phyloP scores from a whole-genome alignment of 495 filamentous ascomycete genomes.

The Penicillium paradoxum region DNA sequence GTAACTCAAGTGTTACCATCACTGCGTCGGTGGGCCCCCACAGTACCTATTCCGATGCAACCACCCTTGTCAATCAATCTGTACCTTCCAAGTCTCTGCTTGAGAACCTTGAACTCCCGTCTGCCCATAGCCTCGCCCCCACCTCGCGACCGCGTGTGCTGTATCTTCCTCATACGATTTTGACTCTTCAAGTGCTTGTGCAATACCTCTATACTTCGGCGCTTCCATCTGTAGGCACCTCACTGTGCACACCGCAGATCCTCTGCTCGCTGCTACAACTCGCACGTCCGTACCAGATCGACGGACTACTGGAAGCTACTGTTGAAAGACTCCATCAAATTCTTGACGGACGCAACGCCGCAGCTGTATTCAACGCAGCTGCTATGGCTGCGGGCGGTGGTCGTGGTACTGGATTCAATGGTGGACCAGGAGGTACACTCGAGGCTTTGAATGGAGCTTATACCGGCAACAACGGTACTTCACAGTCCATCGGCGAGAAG shows the following conservation, averaged over 20 bases:
- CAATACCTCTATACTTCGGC: conserved; percentile 91
- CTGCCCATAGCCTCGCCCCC: conserved; percentile 56
- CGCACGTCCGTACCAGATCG: conserved; percentile 85
- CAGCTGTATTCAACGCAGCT: conserved; percentile 95
- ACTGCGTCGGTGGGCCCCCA: conserved; percentile 61
- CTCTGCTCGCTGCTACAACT: conserved; percentile 93
- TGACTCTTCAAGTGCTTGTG: conserved; percentile 80
- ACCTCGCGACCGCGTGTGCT: conserved; percentile 74
- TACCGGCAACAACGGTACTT: conserved; percentile 17
- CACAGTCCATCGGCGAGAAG: conserved; percentile 15
- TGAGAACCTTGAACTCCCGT: conserved; percentile 41
- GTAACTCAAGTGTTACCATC: conserved; percentile 81
- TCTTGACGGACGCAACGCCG: conserved; percentile 88
- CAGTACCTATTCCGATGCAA: conserved; percentile 57
- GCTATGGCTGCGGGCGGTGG: conserved; percentile 97
- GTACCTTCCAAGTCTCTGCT: conserved; percentile 42
- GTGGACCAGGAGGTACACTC: conserved; percentile 41
- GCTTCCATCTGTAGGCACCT: conserved; percentile 66
- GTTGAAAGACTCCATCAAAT: conserved; percentile 88
- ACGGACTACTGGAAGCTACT: conserved; percentile 85
- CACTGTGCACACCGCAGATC: conserved; percentile 90
- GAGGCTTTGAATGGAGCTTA: conserved; percentile 41
- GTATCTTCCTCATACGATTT: conserved; percentile 87
- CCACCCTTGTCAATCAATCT: conserved; percentile 51
- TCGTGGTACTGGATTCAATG: conserved; percentile 53